Base-by-base conservation (phyloP, 495 filamentous ascomycete genomes). In the Glarea lozoyensis region DNA sequence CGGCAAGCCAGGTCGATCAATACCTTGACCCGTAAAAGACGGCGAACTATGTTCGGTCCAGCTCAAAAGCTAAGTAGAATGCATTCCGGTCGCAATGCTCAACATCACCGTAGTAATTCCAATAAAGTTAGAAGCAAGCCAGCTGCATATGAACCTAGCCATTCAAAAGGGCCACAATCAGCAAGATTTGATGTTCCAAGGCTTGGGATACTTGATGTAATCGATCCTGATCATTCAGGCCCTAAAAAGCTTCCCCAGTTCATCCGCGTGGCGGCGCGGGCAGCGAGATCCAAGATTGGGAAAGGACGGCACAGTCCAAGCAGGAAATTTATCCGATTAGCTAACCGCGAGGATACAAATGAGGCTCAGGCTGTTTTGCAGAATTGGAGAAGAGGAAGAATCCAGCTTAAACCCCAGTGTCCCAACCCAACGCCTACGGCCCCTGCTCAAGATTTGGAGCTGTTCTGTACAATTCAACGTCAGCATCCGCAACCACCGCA, bases 321-420 rank as follows among this genome's bases (percentile, higher is more conserved):
- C 4, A 67, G 60, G 23, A 98, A 96, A 57, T 61, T 76, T 22
- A 75, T 98, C 37, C 64, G 76, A 23, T 58, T 98, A 5, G 80
- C 78, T 24, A 89, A 77, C 19, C 69, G 67, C 17, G 54, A 63
- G 12, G 89, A 96, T 52, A 94, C 85, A 5, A 60, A 76, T 17
- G 92, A 96, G 56, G 82, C 78, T 1, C 77, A 80, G 34, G 60
- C 65, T 11, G 67, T 77, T 10, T 62, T 98, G 36, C 66, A 64
- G 16, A 72, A 82, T 42, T 98, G 92, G 92, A 81, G 76, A 54
- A 69, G 67, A 45, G 88, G 89, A 5, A 76, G 60, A 29, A 78
- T 89, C 35, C 42, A 50, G 12, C n/a, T n/a, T n/a, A n/a, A n/a
- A n/a, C n/a, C n/a, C n/a, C n/a, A n/a, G n/a, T n/a, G n/a, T n/a